Percentiles rank a stretch among this genome's conserved stretches.
Conservation (phyloP, 306 rosid species). For the Prunus mongolica region DNA sequence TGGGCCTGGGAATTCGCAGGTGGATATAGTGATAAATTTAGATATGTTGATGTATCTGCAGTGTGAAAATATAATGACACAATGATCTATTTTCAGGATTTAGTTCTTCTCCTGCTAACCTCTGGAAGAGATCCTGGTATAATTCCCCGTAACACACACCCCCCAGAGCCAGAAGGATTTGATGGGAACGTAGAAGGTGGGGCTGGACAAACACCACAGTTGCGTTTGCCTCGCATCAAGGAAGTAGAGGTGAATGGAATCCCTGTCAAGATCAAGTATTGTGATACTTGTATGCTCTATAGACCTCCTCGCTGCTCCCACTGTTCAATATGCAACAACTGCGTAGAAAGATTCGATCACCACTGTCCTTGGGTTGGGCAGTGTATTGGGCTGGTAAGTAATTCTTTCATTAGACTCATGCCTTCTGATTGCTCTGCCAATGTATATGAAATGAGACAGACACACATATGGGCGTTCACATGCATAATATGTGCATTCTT, state of each 20-base stretch:
- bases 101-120: slow-evolving; percentile 77
- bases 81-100: slow-evolving; percentile 44
- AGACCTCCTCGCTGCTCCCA: slow-evolving; percentile 99
- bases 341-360: slow-evolving; percentile 93
- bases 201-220: slow-evolving; percentile 87
- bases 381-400: slow-evolving; percentile 92
- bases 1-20: background rate
- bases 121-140: slow-evolving; percentile 99
- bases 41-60: background rate
- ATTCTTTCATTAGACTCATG: slow-evolving; percentile 3
- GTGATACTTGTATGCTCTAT: slow-evolving; percentile 99
- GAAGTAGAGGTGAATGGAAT: slow-evolving; percentile 89
- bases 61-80: background rate
- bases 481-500: background rate
- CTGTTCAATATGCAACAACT: slow-evolving; percentile 96
- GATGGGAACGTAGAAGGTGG: slow-evolving; percentile 68
- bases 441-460: background rate
- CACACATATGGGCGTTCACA: background rate
- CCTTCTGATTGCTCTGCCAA: background rate
- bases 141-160: slow-evolving; percentile 90
- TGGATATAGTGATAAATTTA: background rate
- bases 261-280: slow-evolving; percentile 72
- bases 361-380: slow-evolving; percentile 99
- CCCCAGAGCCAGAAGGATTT: slow-evolving; percentile 90
- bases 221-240: slow-evolving; percentile 81